Evolutionary conservation across 441 rosid species (phyloP).

Genomic region (Aleurites moluccanus): DNA sequence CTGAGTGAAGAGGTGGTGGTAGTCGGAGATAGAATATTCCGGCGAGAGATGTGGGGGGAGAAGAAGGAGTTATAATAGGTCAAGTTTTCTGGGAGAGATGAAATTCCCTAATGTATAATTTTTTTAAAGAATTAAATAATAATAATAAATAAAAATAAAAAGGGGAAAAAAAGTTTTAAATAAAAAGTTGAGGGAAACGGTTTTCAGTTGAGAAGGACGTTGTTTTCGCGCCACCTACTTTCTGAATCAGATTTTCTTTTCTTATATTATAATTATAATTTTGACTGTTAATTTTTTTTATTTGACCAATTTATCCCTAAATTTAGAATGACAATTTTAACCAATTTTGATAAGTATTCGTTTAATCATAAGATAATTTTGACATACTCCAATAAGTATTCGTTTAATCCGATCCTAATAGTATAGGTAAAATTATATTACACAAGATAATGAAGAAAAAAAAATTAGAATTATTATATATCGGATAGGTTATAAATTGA

Average conservation of each 20-base stretch:
- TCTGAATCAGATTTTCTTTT: not conserved
- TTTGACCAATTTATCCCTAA: too few relatives aligned
- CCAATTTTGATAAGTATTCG: too few relatives aligned
- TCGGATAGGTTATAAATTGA: too few relatives aligned
- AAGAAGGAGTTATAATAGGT: not conserved
- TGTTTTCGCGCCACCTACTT: conserved; percentile 79
- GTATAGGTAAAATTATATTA: too few relatives aligned
- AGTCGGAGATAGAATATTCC: conserved; percentile 27
- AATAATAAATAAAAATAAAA: too few relatives aligned
- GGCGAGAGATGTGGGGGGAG: conserved; percentile 3
- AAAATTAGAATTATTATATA: too few relatives aligned
- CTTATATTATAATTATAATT: not conserved
- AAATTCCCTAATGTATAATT: not conserved
- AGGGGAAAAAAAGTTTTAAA: not conserved
- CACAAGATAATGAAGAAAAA: too few relatives aligned
- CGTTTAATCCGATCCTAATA: too few relatives aligned
- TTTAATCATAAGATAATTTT: too few relatives aligned
- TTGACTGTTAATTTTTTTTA: not conserved
- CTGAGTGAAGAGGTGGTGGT: conserved; percentile 5
- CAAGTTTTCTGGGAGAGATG: not conserved
- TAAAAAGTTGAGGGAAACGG: conserved; percentile 33
- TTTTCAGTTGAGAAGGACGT: conserved; percentile 45
- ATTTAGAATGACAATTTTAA: too few relatives aligned
- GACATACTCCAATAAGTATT: too few relatives aligned
- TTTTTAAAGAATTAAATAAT: not conserved